Evolutionary conservation across 805 yeast species (phyloP).

Genomic region (Ogataea thermomethanolica): DNA sequence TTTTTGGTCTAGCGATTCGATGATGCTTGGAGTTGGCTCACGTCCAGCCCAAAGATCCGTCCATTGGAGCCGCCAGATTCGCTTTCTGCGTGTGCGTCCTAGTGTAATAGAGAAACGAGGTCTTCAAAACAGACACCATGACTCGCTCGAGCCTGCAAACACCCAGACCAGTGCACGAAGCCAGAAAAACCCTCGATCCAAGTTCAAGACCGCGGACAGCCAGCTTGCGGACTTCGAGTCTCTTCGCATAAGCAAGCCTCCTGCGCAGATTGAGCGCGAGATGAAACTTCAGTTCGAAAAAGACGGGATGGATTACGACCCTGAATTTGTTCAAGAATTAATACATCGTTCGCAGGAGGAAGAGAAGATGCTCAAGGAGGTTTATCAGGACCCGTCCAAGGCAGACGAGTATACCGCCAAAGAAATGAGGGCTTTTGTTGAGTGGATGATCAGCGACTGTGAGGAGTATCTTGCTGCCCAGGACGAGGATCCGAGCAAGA

Average conservation of each 20-base stretch:
- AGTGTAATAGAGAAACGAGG: too few species aligned
- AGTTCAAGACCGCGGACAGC: not conserved
- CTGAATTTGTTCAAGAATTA: slow-evolving; percentile 27
- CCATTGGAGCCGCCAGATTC: too few species aligned
- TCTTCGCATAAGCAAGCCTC: slow-evolving; percentile 16
- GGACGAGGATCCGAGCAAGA: slow-evolving; percentile 1
- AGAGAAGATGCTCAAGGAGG: slow-evolving; percentile 14
- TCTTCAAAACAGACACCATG: too few species aligned
- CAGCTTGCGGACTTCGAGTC: not conserved
- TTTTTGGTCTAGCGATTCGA: not conserved
- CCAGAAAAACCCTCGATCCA: not conserved
- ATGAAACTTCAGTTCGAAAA: slow-evolving; percentile 21
- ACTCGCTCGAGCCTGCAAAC: too few species aligned
- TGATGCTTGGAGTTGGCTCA: not conserved
- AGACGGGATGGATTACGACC: slow-evolving; percentile 31
- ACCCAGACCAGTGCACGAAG: too few species aligned
- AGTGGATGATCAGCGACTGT: slow-evolving; percentile 29
- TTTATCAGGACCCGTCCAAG: slow-evolving; percentile 14
- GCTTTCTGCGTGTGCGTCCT: too few species aligned
- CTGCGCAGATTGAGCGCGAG: slow-evolving; percentile 28
- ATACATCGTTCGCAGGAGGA: slow-evolving; percentile 25
- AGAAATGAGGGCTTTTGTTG: slow-evolving; percentile 23
- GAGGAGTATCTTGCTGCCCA: slow-evolving; percentile 16
- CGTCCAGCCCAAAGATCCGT: too few species aligned
- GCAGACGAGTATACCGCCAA: slow-evolving; percentile 17